A percentile compares a stretch with the other conserved stretches of the same genome.
Conservation (phyloP, 1,284 basidiomycete species). For the Fomitiporia mediterranea region DNA sequence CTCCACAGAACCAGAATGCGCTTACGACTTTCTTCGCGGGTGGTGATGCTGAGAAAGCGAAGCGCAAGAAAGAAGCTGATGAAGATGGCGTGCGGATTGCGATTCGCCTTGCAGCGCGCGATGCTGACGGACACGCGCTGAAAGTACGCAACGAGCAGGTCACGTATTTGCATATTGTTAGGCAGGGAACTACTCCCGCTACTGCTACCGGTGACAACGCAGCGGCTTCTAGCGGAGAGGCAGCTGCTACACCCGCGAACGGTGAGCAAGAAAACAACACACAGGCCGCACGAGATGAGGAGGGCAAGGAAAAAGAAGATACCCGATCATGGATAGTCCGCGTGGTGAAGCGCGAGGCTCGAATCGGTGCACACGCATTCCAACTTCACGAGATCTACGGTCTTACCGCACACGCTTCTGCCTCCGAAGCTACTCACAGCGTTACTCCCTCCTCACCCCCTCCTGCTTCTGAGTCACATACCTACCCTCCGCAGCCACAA, state of each 20-base stretch:
- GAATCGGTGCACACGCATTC: conserved; percentile 88
- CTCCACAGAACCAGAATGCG: background rate
- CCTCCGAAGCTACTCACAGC: conserved; percentile 29
- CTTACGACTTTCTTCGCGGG: conserved; percentile 24
- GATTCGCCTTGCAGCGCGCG: conserved; percentile 73
- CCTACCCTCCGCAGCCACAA: conserved; percentile 32
- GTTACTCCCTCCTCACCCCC: conserved; percentile 38
- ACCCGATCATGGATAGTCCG: conserved; percentile 80
- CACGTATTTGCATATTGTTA: conserved; percentile 81
- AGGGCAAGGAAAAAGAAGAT: conserved; percentile 32
- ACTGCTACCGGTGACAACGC: conserved; percentile 15
- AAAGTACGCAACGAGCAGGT: conserved; percentile 74
- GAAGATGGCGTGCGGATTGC: conserved; percentile 69
- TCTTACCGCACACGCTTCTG: conserved; percentile 55
- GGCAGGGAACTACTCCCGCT: conserved; percentile 45
- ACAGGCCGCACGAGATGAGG: background rate
- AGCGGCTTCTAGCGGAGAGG: conserved; percentile 1
- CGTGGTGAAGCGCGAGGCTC: conserved; percentile 85
- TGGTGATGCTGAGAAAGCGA: conserved; percentile 33
- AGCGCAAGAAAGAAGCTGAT: conserved; percentile 41
- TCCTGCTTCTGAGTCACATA: conserved; percentile 33
- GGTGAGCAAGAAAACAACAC: background rate
- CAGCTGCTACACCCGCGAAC: conserved; percentile 19
- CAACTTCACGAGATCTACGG: conserved; percentile 91
- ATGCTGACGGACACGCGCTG: conserved; percentile 62